Evolutionary conservation across 78 protist genomes (phyloP), one percentile per base, ranked within the genome.

Genomic region (Dictyostelium capitatum): DNA sequence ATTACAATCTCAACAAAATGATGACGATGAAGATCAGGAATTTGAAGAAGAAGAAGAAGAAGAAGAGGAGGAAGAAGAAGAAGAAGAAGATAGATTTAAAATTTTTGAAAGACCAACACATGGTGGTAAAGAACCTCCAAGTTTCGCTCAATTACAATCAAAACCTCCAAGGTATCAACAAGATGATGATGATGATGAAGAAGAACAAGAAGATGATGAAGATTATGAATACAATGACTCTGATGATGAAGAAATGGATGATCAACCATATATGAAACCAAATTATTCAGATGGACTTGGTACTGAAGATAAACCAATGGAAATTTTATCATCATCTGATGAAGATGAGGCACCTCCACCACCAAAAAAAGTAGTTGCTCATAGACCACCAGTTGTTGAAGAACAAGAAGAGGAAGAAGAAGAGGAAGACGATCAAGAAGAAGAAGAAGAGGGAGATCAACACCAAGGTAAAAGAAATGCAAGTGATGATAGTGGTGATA

Each of bases 221-320:
- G 65, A 79, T 11, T 53, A 79, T 23, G 83, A 56, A 32, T 37
- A 79, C 7, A 23, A 54, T 1, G 83, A 79, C 0, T 69, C 54
- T 23, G 82, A 75, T 50, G 82, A 75, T 23, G 28, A 43, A 12
- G n/a, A 19, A 48, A 6, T 32, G 8, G 37, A 47, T 46, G 19
- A 8, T 74, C 41, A 75, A 50, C 82, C 12, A 14, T 48, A 11
- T 43, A 11, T 23, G 30, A 74, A 48, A 70, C 59, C 79, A 73
- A n/a, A 17, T 11, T 43, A 41, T 12, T 20, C 43, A 32, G 53
- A 19, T 19, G 67, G 50, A 23, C n/a, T 14, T 67, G 75, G 75
- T 15, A 75, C 83, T 23, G 70, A 79, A 79, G 83, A 79, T 30
- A 15, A 79, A 79, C 83, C 83, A 43, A 19, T 79, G 57, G 83